Conservation (phyloP, 352 stramenopile genomes). For the Elongisporangium prolatum region DNA sequence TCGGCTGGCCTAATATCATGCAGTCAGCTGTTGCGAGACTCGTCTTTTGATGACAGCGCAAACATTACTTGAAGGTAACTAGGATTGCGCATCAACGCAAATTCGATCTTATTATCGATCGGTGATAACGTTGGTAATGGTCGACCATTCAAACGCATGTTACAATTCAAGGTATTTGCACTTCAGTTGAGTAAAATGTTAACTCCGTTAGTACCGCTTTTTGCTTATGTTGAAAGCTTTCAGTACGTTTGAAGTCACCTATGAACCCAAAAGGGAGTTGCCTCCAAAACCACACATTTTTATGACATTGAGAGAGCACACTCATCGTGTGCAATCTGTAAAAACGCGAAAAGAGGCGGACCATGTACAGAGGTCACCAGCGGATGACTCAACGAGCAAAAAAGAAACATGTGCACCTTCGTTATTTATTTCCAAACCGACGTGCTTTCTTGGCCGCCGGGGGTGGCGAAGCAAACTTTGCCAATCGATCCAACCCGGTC, state of each 20-base stretch:
- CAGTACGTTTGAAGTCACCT: neutral
- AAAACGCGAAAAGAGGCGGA: neutral
- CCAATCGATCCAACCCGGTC: slow-evolving; percentile 49
- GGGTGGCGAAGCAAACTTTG: slow-evolving; percentile 53
- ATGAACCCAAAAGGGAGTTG: neutral
- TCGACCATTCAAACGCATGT: neutral
- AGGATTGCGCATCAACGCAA: too few species aligned
- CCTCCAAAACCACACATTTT: neutral
- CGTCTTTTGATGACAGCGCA: neutral
- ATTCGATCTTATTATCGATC: too few species aligned
- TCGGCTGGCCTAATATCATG: neutral
- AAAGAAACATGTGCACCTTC: neutral
- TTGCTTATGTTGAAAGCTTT: neutral
- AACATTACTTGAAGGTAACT: neutral
- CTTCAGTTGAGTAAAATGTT: neutral
- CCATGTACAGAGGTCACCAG: neutral
- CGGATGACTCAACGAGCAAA: neutral
- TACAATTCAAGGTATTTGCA: neutral
- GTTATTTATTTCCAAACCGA: slow-evolving; percentile 1
- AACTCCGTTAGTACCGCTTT: neutral
- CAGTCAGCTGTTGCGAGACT: neutral
- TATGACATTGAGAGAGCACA: neutral
- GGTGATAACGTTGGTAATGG: neutral
- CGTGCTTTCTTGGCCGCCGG: slow-evolving; percentile 34
- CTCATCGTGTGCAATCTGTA: neutral